Base-by-base conservation (phyloP, 2,329 filamentous ascomycete genomes). In the Periconia sp. region DNA sequence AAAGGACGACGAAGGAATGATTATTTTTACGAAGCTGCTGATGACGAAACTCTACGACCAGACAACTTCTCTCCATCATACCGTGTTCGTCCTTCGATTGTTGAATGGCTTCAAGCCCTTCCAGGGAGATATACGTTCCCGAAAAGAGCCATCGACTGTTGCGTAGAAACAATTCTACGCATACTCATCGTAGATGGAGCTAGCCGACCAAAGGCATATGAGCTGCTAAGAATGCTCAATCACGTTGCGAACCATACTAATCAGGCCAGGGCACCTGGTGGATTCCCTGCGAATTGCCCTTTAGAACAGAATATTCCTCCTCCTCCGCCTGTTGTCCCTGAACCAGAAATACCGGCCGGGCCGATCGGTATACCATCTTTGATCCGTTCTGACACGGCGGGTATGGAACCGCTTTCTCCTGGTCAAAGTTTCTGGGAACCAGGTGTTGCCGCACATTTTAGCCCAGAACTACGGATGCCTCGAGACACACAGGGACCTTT, bases 1-100 rank as follows among this genome's bases (percentile, higher is more conserved):
- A 29, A 24, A 13, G 39, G 31, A 5, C 13, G 13, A 16, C 23
- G 30, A 3, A 16, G 24, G 12, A 35, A 35, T 12, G 39, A 36
- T 13, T 42, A 42, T 24, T 42, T 42, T 13, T 42, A 42, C 22
- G 39, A 42, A n/a, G 12, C 22, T 13, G 12, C 13, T n/a, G 10
- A 25, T 24, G 3, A n/a, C 24, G 30, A 34, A 6, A 33, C 38
- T 17, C 22, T 40, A 8, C 26, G 23, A 15, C 23, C 23, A 16
- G 23, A 42, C 13, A 11, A 12, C 23, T 29, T 23, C 11, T n/a
- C 24, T n/a, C n/a, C 15, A 4, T 19, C 21, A 9, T 42, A 42
- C 19, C 39, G 32, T 8, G 32, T 42, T 11, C 39, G 39, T 9
- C 39, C 31, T 4, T 29, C 12, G 23, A 42, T 42, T 15, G 16